Evolutionary conservation across 1,284 basidiomycete species (phyloP).

Genomic region (Tetrapyrgos nigripes): DNA sequence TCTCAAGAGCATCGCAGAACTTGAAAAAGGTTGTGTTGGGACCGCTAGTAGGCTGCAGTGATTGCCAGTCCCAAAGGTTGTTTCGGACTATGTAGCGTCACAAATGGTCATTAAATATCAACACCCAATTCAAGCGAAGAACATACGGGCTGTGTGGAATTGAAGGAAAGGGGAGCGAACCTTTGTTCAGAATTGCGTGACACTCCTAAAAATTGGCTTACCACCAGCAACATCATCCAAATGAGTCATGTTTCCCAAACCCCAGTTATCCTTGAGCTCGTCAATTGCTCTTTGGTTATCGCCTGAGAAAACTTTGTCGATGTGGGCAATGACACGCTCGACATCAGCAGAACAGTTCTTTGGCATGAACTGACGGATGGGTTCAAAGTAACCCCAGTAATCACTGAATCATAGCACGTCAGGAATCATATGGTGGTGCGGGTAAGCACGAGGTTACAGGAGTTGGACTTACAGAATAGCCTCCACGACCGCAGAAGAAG

Average conservation of each 20-base stretch:
- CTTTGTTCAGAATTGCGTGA: too few species aligned
- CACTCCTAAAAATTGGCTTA: too few species aligned
- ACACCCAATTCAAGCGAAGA: background rate
- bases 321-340: conserved; percentile 64
- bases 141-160: conserved; percentile 9
- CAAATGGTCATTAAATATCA: background rate
- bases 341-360: conserved; percentile 77
- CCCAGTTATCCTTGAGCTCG: conserved; percentile 61
- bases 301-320: conserved; percentile 61
- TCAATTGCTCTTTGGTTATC: conserved; percentile 53
- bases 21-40: conserved; percentile 58
- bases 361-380: conserved; percentile 72
- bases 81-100: conserved; percentile 48
- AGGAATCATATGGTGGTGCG: conserved; percentile 12
- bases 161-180: too few species aligned
- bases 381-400: conserved; percentile 77
- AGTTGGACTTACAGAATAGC: conserved; percentile 56
- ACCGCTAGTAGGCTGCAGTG: conserved; percentile 55
- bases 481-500: conserved; percentile 76
- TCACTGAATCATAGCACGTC: conserved; percentile 45
- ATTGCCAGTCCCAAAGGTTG: conserved; percentile 71
- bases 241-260: conserved; percentile 61
- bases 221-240: conserved; percentile 70
- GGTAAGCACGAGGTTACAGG: background rate
- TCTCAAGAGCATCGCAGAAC: conserved; percentile 78